These are phyloP conservation scores for Flaveria brownii DNA, from an alignment of 129 eudicot genomes.

Conservation along the genomic window DNA sequence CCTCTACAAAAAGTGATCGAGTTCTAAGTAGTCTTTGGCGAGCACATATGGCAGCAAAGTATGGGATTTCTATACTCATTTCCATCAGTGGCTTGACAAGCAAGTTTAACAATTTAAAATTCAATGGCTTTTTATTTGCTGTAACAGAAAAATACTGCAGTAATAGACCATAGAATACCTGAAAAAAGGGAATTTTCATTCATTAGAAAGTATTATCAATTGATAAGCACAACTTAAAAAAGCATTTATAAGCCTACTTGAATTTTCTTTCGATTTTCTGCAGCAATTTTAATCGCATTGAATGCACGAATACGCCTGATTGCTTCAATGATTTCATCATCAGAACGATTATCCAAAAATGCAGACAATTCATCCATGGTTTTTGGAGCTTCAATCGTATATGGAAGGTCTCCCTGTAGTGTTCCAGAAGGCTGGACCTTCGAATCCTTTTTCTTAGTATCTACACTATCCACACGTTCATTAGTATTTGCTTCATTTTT, in stretches of 20 bases:
- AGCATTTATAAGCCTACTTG: constrained; percentile 57
- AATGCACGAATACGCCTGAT: constrained; percentile 76
- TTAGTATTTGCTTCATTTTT: constrained; percentile 24
- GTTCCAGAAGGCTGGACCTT: constrained; percentile 32
- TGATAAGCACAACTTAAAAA: neutral
- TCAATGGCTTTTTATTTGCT: constrained; percentile 77
- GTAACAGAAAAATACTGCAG: constrained; percentile 90
- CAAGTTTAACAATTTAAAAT: constrained; percentile 66
- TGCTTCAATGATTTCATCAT: constrained; percentile 80
- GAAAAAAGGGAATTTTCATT: constrained; percentile 12
- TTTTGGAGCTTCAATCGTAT: constrained; percentile 88
- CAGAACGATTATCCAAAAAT: constrained; percentile 64
- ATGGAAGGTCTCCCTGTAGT: constrained; percentile 72
- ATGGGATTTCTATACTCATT: constrained; percentile 88
- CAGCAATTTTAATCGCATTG: constrained; percentile 84
- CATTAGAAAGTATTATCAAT: neutral
- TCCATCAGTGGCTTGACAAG: constrained; percentile 95
- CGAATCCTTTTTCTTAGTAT: constrained; percentile 29
- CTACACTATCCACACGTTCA: constrained; percentile 31
- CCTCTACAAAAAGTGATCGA: constrained; percentile 70
- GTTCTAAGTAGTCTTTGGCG: constrained; percentile 72
- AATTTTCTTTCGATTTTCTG: constrained; percentile 88
- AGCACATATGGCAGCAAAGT: constrained; percentile 95
- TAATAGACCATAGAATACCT: constrained; percentile 91
- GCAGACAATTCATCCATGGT: constrained; percentile 63